phyloP scores from a whole-genome alignment of 176 grass and related monocot genomes.

The Avena sativa region DNA sequence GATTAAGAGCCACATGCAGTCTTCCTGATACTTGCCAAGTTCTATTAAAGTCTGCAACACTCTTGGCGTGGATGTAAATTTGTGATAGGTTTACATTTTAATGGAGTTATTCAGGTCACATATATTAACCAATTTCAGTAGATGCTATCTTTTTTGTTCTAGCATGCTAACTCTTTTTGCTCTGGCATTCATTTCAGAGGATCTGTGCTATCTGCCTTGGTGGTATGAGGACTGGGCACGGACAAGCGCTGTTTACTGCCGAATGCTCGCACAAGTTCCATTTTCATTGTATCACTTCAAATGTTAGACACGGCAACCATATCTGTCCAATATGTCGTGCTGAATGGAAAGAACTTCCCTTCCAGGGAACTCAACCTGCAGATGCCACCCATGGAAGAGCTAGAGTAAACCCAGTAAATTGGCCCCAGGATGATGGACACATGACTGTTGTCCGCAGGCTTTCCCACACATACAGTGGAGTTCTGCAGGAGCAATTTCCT shows the following conservation, averaged over 20 bases:
- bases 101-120: background rate
- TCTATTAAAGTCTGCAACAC: background rate
- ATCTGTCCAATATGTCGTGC: constrained; percentile 86
- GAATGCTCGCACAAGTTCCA: constrained; percentile 97
- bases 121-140: background rate
- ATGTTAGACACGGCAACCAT: constrained; percentile 80
- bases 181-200: constrained; percentile 59
- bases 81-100: background rate
- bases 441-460: constrained; percentile 60
- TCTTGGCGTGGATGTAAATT: background rate
- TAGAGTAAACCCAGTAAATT: constrained; percentile 71
- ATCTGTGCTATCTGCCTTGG: constrained; percentile 86
- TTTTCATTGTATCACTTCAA: constrained; percentile 93
- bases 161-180: constrained; percentile 10
- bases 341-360: constrained; percentile 87
- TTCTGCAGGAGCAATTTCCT: constrained; percentile 46
- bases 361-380: constrained; percentile 41
- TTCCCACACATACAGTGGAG: constrained; percentile 45
- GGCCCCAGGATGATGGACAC: constrained; percentile 53
- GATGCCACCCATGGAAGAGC: constrained; percentile 62
- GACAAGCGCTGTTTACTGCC: constrained; percentile 87
- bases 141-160: background rate
- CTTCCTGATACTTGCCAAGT: background rate
- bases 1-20: background rate
- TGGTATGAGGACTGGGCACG: constrained; percentile 67